Percentiles rank a stretch among this genome's conserved stretches.
Evolutionary conservation across 1,284 basidiomycete genomes (phyloP).

Genomic region (Agaricales sp.): DNA sequence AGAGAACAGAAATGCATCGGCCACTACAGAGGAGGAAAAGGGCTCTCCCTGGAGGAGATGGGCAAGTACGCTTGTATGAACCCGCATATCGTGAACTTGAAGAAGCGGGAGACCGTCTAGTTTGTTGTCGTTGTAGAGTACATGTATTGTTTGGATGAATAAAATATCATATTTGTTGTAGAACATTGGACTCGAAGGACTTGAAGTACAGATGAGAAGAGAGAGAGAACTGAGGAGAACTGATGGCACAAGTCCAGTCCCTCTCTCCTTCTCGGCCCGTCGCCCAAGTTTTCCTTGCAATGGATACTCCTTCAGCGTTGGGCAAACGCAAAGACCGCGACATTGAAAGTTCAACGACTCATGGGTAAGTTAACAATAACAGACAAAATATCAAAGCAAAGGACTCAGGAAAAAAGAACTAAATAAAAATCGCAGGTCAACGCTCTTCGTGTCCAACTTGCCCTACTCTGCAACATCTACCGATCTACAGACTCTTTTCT

Average conservation of each 20-base stretch:
- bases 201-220: no score
- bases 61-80: background rate
- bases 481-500: conserved; percentile 89
- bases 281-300: background rate
- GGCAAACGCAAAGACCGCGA: conserved; percentile 47
- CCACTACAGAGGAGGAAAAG: background rate
- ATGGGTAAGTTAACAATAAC: conserved; percentile 25
- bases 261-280: no score
- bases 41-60: background rate
- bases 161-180: background rate
- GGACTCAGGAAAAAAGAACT: conserved; percentile 2
- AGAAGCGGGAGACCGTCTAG: background rate
- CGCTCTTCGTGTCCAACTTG: conserved; percentile 75
- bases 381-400: background rate
- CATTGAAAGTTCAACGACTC: conserved; percentile 18
- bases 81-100: background rate
- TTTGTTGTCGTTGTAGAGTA: background rate
- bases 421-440: conserved; percentile 33
- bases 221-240: no score
- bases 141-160: background rate
- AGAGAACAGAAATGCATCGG: background rate
- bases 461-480: conserved; percentile 86
- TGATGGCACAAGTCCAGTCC: no score
- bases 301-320: conserved; percentile 19
- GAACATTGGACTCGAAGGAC: background rate